Percentiles rank a stretch among this genome's conserved stretches.
Conservation (phyloP, 2,329 filamentous ascomycete species). For the Trichoderma lentiforme region DNA sequence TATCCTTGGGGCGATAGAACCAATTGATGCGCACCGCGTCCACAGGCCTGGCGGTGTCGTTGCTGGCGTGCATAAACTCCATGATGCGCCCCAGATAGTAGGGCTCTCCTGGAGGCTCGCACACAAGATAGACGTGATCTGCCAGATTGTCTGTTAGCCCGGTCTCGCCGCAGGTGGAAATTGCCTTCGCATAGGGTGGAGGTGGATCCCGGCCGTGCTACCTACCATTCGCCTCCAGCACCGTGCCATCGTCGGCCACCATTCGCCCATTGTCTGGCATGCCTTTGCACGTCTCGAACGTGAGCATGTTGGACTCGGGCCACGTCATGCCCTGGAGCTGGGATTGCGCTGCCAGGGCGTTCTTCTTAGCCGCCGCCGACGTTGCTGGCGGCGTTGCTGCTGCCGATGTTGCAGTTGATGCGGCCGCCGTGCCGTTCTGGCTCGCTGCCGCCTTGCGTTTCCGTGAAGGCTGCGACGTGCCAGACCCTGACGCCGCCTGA, state of each 20-base stretch:
- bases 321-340: constrained; percentile 35
- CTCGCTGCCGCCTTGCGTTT: constrained; percentile 74
- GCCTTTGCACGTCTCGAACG: constrained; percentile 70
- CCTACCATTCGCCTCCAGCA: constrained; percentile 86
- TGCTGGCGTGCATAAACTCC: constrained; percentile 87
- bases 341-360: constrained; percentile 34
- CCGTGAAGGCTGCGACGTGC: constrained; percentile 56
- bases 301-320: constrained; percentile 81
- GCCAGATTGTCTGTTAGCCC: constrained; percentile 33
- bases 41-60: constrained; percentile 68
- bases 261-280: constrained; percentile 73
- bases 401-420: constrained; percentile 22
- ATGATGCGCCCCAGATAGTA: constrained; percentile 98
- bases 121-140: constrained; percentile 90
- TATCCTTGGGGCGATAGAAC: constrained; percentile 96
- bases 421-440: constrained; percentile 21
- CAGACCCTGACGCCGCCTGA: constrained; percentile 49
- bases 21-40: constrained; percentile 93
- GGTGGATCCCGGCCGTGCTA: constrained; percentile 41
- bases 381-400: constrained; percentile 19
- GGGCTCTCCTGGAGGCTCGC: constrained; percentile 94
- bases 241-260: constrained; percentile 85
- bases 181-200: constrained; percentile 18
- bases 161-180: constrained; percentile 15
- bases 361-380: constrained; percentile 20